Conservation (phyloP, 1,284 basidiomycete genomes). For the Peniophora sp. region DNA sequence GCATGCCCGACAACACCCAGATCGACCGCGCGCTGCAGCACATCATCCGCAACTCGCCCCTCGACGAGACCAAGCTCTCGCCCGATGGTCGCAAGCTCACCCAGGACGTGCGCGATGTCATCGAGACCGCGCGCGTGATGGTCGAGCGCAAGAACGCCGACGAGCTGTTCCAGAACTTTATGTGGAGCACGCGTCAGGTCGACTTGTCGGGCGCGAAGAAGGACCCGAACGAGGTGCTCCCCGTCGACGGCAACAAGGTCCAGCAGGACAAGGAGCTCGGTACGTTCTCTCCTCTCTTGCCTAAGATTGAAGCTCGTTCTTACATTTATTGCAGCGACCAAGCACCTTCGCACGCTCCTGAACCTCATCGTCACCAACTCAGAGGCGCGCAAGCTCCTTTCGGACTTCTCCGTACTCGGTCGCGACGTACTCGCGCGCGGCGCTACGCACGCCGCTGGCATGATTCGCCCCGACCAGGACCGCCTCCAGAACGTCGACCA, state of each 20-base stretch:
- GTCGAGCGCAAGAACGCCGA: constrained; percentile 81
- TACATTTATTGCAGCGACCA: constrained; percentile 45
- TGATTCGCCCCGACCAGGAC: constrained; percentile 62
- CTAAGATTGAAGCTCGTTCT: too few relatives aligned
- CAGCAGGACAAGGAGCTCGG: constrained; percentile 56
- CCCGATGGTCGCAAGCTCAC: constrained; percentile 73
- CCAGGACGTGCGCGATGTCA: constrained; percentile 65
- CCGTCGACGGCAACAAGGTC: constrained; percentile 49
- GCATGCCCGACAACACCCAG: constrained; percentile 75
- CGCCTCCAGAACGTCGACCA: constrained; percentile 63
- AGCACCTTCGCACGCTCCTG: constrained; percentile 76
- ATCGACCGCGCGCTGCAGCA: constrained; percentile 70
- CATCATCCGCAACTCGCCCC: constrained; percentile 58
- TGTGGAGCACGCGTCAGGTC: constrained; percentile 66
- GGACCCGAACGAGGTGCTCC: constrained; percentile 34
- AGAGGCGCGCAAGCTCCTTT: constrained; percentile 84
- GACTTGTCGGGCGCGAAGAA: constrained; percentile 37
- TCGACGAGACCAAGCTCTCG: constrained; percentile 62
- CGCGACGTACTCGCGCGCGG: constrained; percentile 81
- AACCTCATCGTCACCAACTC: constrained; percentile 81
- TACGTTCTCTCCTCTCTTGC: constrained; percentile 21
- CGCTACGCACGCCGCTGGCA: constrained; percentile 68
- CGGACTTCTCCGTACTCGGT: constrained; percentile 77
- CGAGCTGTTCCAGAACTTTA: constrained; percentile 83
- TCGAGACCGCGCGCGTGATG: constrained; percentile 62